Percentiles rank a stretch among this genome's conserved stretches.
phyloP scores from a whole-genome alignment of 495 filamentous ascomycete species.

The Talaromyces liani region DNA sequence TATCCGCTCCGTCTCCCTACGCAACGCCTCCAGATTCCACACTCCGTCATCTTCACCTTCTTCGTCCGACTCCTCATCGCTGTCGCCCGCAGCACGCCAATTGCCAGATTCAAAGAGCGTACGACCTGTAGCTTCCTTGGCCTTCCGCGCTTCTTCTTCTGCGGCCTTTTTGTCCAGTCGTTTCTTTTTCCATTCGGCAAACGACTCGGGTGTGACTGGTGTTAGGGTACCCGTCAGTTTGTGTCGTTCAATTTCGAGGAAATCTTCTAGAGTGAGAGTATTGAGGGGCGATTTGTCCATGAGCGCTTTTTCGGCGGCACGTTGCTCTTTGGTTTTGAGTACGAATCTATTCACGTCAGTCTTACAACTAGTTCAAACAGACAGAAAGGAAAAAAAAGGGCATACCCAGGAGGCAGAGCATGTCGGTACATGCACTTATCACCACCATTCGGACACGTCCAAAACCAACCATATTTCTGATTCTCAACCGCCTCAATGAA shows the following conservation, averaged over 20 bases:
- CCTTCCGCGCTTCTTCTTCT: constrained; percentile 75
- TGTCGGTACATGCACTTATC: constrained; percentile 99
- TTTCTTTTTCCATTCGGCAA: constrained; percentile 93
- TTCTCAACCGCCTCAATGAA: constrained; percentile 98
- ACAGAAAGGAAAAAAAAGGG: constrained; percentile 13
- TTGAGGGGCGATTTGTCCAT: constrained; percentile 94
- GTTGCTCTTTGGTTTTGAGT: constrained; percentile 95
- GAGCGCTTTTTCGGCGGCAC: constrained; percentile 91
- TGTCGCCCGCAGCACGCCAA: constrained; percentile 67
- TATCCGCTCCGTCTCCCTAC: constrained; percentile 61
- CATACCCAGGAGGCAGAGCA: constrained; percentile 84
- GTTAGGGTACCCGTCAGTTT: constrained; percentile 87
- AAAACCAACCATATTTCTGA: constrained; percentile 98
- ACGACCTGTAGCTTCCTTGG: constrained; percentile 92
- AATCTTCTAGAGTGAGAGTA: constrained; percentile 94
- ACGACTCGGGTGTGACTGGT: constrained; percentile 84
- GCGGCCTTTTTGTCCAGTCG: constrained; percentile 92
- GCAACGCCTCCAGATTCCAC: constrained; percentile 75
- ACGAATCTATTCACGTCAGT: constrained; percentile 59
- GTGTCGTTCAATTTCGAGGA: constrained; percentile 88
- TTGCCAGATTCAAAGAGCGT: constrained; percentile 94
- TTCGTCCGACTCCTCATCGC: constrained; percentile 48
- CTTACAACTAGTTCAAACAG: not conserved
- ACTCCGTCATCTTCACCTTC: constrained; percentile 48
- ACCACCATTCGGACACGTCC: constrained; percentile 93